Evolutionary conservation across 352 stramenopile genomes (phyloP), one percentile per base, ranked within the genome.

Genomic region (Phytophthora chlamydospora): DNA sequence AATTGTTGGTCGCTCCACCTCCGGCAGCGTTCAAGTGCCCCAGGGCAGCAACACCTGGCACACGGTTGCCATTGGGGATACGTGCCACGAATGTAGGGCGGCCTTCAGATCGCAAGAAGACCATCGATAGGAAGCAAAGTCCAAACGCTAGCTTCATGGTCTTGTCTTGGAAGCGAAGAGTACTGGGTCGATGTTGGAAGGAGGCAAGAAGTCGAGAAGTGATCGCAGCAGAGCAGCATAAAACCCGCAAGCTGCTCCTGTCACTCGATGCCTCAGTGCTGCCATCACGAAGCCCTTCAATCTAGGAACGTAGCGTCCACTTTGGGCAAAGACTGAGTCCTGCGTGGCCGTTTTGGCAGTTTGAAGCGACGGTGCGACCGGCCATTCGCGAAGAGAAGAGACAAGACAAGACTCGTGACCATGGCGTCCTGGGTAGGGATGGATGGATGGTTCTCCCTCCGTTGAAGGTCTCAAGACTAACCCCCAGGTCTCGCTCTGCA

Each of bases 1-100:
- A 95, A 0, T 50, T 61, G 59, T 92, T 93, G 19, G 73, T 66
- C 7, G 63, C 35, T 6, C 86, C 86, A 5, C 84, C 84, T 11
- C 82, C 80, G 1, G 53, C 52, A 7, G 53, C 7, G 35, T 80
- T 83, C 33, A 60, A 46, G 42, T 95, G 86, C 3, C 86, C 86
- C 7, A 95, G 31, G 11, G 82, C 83, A 17, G 47, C 36, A 13
- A 93, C 69, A 14, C 85, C 78, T 17, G 21, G 32, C 7, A 93
- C 71, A 0, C 56, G 63, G 2, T 68, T 59, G 34, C 64, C 83
- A 36, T 92, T 95, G 3, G 86, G 86, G 16, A 95, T 68, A 6
- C 62, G 71, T 41, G 75, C 41, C 7, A 91, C 78, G 38, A 87
- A 93, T 6, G 62, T 63, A 29, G 75, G 78, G 9, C 59, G 74